Base-by-base conservation (phyloP, 805 yeast genomes). In the Torulaspora delbrueckii region DNA sequence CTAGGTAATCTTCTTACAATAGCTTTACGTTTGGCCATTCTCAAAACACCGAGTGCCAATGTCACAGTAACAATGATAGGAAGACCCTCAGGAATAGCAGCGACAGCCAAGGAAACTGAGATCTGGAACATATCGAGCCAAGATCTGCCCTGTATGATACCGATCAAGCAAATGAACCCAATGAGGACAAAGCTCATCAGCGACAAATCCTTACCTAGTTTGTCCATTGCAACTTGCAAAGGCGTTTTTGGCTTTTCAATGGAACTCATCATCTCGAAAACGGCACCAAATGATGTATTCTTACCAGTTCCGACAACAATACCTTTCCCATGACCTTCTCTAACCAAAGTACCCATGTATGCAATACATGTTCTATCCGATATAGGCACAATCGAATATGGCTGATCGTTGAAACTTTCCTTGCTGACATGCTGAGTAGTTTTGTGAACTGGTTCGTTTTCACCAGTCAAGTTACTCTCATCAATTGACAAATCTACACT, bases 231-330 rank as follows among this genome's bases (percentile, higher is more conserved):
- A 49, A 80, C 76, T 69, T 93, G 99, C 55, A 93, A 73, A 2
- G 99, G 99, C 13, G 99, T 93, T 68, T 93, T 93, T 42, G 99
- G 99, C 67, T 93, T 93, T 65, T 89, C 96, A 55, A 93, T 93
- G 41, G 81, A 84, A 30, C 84, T 77, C 95, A 93, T 88, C 96
- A 93, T 89, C 55, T 85, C 90, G 62, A 89, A 93, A 12, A 93
- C 97, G 37, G 84, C 74, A 41, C 99, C 99, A 68, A 93, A 89
- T 40, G 95, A 96, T 2, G 99, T 91, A 53, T 82, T 79, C 31
- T 77, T 72, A 31, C 95, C 95, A 1, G 96, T 93, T 9, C 91
- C 96, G 27, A 93, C 78, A 12, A 93, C 99, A 34, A 93, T 75
- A 51, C 99, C 99, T 1, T 84, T 60, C 14, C 98, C 99, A 57